Percentiles rank a stretch among this genome's conserved stretches.
These are phyloP conservation scores for Crithidia bombi DNA, from an alignment of 208 protist genomes.

Conservation along the genomic window DNA sequence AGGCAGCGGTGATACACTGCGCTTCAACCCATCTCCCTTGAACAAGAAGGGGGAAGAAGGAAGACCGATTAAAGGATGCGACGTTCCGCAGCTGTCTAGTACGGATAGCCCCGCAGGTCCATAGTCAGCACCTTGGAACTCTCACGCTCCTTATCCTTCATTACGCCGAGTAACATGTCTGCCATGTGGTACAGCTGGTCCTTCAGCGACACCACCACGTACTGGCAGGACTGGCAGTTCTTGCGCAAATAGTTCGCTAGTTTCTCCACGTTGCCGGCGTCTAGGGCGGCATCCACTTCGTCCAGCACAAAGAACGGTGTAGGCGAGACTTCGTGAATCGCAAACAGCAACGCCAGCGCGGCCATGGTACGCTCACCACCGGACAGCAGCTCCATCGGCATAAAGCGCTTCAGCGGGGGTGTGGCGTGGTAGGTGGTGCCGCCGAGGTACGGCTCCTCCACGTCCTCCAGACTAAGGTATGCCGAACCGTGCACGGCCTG, in stretches of 20 bases:
- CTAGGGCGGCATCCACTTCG: conserved; percentile 99
- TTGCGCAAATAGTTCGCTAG: conserved; percentile 94
- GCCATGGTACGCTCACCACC: conserved; percentile 99
- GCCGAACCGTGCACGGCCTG: conserved; percentile 90
- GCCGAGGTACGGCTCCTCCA: conserved; percentile 96
- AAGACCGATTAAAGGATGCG: not conserved
- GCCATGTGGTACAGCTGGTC: conserved; percentile 96
- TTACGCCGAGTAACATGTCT: conserved; percentile 96
- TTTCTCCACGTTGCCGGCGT: conserved; percentile 96
- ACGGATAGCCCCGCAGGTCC: conserved; percentile 87
- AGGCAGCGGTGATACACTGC: not conserved
- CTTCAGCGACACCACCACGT: conserved; percentile 98
- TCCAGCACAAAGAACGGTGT: conserved; percentile 99
- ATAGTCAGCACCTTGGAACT: conserved; percentile 86
- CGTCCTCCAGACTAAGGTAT: conserved; percentile 95
- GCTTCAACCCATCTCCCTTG: not conserved
- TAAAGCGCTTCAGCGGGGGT: conserved; percentile 97
- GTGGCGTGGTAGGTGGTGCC: conserved; percentile 97
- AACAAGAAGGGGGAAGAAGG: not conserved
- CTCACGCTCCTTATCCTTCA: conserved; percentile 89
- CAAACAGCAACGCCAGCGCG: conserved; percentile 98
- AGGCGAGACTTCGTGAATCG: conserved; percentile 95
- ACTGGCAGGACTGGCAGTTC: conserved; percentile 90
- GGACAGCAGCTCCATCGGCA: conserved; percentile 97
- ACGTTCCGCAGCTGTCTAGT: conserved; percentile 32